Evolutionary conservation across 2,329 filamentous ascomycete genomes (phyloP), one percentile per base, ranked within the genome.

Genomic region (Fusarium sp.): DNA sequence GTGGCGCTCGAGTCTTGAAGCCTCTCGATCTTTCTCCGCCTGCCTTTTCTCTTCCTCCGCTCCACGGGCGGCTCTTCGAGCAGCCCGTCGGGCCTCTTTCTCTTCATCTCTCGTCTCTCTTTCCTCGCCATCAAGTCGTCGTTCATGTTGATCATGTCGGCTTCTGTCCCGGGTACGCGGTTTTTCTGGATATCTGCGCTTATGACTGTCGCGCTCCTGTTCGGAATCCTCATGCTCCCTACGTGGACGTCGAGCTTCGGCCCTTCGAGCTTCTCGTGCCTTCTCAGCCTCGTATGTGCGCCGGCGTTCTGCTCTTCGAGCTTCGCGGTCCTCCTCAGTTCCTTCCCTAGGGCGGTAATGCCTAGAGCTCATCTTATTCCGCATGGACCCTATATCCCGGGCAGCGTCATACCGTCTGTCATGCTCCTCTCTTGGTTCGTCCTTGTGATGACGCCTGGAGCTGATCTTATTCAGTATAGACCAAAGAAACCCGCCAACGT

Each of bases 141-240:
- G 49, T 52, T 24, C 34, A 52, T 42, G 24, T 31, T 22, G 24
- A 22, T n/a, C 15, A 22, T 52, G 36, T n/a, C 18, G 18, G n/a
- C 49, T 52, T 42, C 49, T 42, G 9, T 52, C 49, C 36, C 36
- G 49, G 13, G 49, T 42, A 22, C 34, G 40, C 9, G n/a, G 6
- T 17, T 22, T 42, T 8, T 52, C n/a, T 11, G 9, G 6, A 13
- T 42, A 34, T 42, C 7, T 52, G 28, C 15, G 36, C 36, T 42
- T 31, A 6, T 14, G 24, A 24, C 15, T 52, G 13, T 52, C 18
- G 15, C 36, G 49, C n/a, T 52, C 36, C 40, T 42, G 49, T 18
- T 52, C 13, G 18, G 7, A 20, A 33, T 52, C 10, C 15, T 52
- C n/a, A 9, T 42, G 36, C 7, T 22, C 34, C 8, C 15, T 22